Base-by-base conservation (phyloP, 306 rosid genomes). In the Echinosophora koreensis region DNA sequence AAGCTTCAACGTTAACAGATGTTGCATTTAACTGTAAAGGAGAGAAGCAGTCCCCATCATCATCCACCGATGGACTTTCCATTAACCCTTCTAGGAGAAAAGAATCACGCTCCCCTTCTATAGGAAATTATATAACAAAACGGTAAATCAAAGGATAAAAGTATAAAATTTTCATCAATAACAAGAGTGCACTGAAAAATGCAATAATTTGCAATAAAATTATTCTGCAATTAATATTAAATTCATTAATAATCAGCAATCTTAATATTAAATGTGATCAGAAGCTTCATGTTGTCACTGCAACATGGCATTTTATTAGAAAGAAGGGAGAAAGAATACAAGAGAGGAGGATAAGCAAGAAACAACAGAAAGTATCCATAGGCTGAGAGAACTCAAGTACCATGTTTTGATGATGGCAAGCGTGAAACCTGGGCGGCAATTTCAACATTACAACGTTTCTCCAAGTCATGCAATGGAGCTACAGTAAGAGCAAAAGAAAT, bases 51-150 rank as follows among this genome's bases (percentile, higher is more conserved):
- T 95, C 94, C 69, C 94, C 96, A 74, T 89, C 94, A 30, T 91
- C 97, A 61, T 92, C 98, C 77, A 87, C 89, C 0, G 97, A 84
- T 6, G 97, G 99, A 82, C 97, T 92, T 87, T 95, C 99, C 93
- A 93, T 91, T 77, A 95, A 77, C 38, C 97, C 97, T 83, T 91
- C 97, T 17, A 95, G 79, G 81, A 85, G 97, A 87, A 88, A 95
- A 66, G 70, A 87, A 71, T 91, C 94, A 41, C 44, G 93, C 66
- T 89, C 97, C 58, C 96, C 97, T 66, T 89, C 97, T 90, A 77
- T 62, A 77, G 70, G 65, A 67, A 62, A 55, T 68, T 63, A 80
- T 63, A 77, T 6, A 60, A 79, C 58, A 78, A 66, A 58, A 79
- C 65, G 27, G 68, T 28, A 69, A 83, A 67, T 50, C 65, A 52